Evolutionary conservation across 345 rosid genomes (phyloP), one percentile per base, ranked within the genome.

Genomic region (Bretschneidera sinensis): DNA sequence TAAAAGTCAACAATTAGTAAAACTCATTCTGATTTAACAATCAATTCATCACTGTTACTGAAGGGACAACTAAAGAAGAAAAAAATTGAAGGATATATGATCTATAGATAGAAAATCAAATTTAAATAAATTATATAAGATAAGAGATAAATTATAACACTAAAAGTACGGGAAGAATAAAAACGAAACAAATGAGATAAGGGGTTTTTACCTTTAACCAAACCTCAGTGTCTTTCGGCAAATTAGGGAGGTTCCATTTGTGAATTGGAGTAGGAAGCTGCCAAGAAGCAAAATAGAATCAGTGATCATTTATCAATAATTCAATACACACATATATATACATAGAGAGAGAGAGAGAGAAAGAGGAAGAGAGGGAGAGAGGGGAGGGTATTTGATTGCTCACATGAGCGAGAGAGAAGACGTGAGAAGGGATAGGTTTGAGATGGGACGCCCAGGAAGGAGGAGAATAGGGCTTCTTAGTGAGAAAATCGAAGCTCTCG

Each of bases 221-320:
- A 39, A 89, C 83, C 61, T 92, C 92, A 0, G 97, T 81, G 66
- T 77, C 77, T 17, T 56, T 63, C 9, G 97, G 98, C 72, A 92
- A 77, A 60, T 80, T 77, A 21, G 97, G 98, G 25, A 92, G 90
- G 64, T 83, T 81, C 97, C 97, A 92, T 21, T 68, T 72, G 64
- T 89, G 96, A 71, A 87, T 92, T 19, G 98, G 98, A 66, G 98
- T 84, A 34, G 96, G 96, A 51, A 78, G 73, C 84, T 88, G 82
- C 59, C 62, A 53, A 61, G 47, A 54, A 21, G 54, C 51, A 23
- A 50, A 22, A 17, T 21, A 65, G 14, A 61, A 72, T 43, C 21
- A 65, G 34, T 2, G 28, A 33, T 3, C n/a, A 55, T 43, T 47
- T 19, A 14, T 2, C 21, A 39, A 56, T 23, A 5, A 24, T n/a